A percentile compares a stretch with the other conserved stretches of the same genome.
Evolutionary conservation across 192 early-diverging fungal genomes (phyloP).

Genomic region (Bifiguratus adelaidae): DNA sequence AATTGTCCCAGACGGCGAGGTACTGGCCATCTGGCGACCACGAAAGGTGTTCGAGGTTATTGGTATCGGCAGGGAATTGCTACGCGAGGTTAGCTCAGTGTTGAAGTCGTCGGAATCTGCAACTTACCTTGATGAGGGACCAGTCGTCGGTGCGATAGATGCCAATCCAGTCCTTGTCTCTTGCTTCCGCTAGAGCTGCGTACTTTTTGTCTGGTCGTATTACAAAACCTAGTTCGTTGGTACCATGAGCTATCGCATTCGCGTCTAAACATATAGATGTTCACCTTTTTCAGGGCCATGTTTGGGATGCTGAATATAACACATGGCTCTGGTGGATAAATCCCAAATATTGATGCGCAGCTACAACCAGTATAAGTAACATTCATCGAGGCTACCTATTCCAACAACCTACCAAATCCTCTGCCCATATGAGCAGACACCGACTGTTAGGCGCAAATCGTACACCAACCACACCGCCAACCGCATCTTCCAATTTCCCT

Average conservation of each 20-base stretch:
- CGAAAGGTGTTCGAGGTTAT: constrained; percentile 59
- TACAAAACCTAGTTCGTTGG: constrained; percentile 25
- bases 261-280: background rate
- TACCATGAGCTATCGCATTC: background rate
- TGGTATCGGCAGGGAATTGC: constrained; percentile 58
- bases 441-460: constrained; percentile 40
- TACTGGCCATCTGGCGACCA: constrained; percentile 83
- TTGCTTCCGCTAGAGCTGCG: constrained; percentile 43
- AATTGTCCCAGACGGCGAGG: constrained; percentile 66
- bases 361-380: constrained; percentile 12
- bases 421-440: constrained; percentile 35
- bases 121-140: constrained; percentile 44
- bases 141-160: constrained; percentile 60
- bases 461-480: constrained; percentile 27
- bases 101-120: background rate
- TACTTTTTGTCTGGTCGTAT: constrained; percentile 54
- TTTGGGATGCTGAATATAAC: constrained; percentile 65
- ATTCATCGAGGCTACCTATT: background rate
- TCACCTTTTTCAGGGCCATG: constrained; percentile 28
- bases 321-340: constrained; percentile 32
- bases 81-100: constrained; percentile 8
- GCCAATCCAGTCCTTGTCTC: constrained; percentile 52
- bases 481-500: constrained; percentile 36
- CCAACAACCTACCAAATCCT: constrained; percentile 29
- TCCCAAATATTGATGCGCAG: constrained; percentile 61